Percentiles rank a stretch among this genome's conserved stretches.
phyloP scores from a whole-genome alignment of 148 eudicot species.

The Rhododendron ferrugineum region DNA sequence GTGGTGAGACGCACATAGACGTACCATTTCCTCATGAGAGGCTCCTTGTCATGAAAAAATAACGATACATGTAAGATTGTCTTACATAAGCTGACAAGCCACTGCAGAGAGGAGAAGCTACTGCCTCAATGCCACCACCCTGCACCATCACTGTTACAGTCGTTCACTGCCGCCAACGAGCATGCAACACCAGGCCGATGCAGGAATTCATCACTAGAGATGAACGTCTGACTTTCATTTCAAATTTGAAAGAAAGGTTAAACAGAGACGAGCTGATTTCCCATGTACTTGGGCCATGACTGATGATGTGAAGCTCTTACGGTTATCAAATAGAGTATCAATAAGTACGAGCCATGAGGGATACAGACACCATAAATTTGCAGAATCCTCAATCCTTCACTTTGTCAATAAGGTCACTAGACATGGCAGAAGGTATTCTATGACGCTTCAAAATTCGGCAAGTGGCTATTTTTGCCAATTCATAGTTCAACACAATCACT shows the following conservation, averaged over 20 bases:
- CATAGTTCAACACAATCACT: conserved; percentile 69
- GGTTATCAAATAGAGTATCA: background rate
- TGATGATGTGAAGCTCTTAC: background rate
- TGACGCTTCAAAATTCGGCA: conserved; percentile 74
- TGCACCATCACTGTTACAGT: background rate
- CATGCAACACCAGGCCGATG: background rate
- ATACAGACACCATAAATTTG: background rate
- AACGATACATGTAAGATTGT: background rate
- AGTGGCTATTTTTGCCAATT: conserved; percentile 71
- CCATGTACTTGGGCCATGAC: background rate
- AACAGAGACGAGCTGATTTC: background rate
- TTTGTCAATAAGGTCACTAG: conserved; percentile 49
- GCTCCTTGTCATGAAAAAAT: no score
- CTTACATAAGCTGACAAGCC: background rate
- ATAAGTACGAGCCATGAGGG: background rate
- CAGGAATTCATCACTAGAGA: background rate
- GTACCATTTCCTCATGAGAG: background rate
- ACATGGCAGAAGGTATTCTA: conserved; percentile 73
- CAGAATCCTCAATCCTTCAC: conserved; percentile 11
- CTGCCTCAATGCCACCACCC: background rate
- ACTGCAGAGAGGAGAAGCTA: background rate
- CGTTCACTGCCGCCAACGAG: background rate
- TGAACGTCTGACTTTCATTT: background rate
- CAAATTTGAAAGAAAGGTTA: background rate
- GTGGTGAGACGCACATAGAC: background rate